Evolutionary conservation across 169 alveolate species (phyloP).

Genomic region (Toxoplasma gondii): DNA sequence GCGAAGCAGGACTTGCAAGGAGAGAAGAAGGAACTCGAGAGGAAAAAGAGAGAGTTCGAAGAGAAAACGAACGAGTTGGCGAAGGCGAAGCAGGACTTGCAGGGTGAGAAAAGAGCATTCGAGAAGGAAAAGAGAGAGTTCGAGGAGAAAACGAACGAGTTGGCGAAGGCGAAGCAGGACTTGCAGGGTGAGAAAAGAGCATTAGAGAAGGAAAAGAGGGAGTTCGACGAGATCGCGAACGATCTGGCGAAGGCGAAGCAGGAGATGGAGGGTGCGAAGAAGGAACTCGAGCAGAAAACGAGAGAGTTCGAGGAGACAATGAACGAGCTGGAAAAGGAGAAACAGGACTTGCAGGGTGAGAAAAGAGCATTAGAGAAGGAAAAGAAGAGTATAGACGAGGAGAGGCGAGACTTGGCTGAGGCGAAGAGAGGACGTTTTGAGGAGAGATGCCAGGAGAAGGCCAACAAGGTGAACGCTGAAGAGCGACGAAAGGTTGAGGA

Average conservation of each 20-base stretch:
- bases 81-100: neutral
- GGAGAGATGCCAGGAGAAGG: too few species aligned
- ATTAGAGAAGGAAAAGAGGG: neutral
- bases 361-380: neutral
- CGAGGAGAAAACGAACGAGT: too few species aligned
- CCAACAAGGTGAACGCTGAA: too few species aligned
- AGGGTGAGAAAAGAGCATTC: neutral
- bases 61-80: too few species aligned
- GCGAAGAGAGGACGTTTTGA: too few species aligned
- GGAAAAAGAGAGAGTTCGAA: neutral
- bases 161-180: neutral
- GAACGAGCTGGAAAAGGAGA: neutral
- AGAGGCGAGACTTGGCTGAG: neutral
- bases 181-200: neutral
- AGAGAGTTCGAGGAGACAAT: too few species aligned
- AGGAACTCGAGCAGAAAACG: neutral
- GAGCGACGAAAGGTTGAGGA: neutral
- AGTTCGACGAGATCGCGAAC: neutral
- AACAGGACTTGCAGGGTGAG: neutral
- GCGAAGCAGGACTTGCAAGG: neutral
- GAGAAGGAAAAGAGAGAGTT: too few species aligned
- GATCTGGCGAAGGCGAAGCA: neutral
- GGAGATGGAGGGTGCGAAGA: neutral
- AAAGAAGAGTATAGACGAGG: too few species aligned
- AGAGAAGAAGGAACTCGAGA: neutral